A percentile compares a stretch with the other conserved stretches of the same genome.
These are phyloP conservation scores for Medakamo hakoo DNA, from an alignment of 139 green algal genomes.

Conservation along the genomic window DNA sequence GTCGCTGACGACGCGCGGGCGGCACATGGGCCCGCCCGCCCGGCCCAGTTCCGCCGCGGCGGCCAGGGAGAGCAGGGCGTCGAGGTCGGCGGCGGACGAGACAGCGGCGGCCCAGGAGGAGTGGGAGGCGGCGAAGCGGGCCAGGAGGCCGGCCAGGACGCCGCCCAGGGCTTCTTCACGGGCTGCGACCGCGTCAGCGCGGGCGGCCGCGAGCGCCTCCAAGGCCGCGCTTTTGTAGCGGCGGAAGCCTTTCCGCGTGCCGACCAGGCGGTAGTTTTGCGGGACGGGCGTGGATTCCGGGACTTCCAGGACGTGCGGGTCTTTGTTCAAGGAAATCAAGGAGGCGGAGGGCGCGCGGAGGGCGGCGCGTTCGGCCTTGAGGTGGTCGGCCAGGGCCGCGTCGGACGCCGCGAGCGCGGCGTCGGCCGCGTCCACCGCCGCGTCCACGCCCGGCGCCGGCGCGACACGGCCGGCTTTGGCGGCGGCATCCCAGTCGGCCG, in stretches of 20 bases:
- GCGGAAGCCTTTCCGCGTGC: conserved; percentile 60
- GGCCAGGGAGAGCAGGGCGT: conserved; percentile 76
- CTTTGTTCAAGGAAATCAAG: conserved; percentile 57
- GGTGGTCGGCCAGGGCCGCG: conserved; percentile 31
- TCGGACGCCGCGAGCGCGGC: conserved; percentile 26
- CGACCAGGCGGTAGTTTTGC: conserved; percentile 27
- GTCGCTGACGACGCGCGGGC: conserved; percentile 27
- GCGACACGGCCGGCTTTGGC: conserved; percentile 48
- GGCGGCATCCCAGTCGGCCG: conserved; percentile 70
- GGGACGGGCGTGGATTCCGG: conserved; percentile 36
- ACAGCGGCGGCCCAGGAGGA: conserved; percentile 54
- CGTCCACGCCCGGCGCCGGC: conserved; percentile 50
- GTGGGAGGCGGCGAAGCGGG: conserved; percentile 33
- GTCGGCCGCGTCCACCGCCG: conserved; percentile 48
- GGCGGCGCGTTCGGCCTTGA: conserved; percentile 23
- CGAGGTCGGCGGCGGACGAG: conserved; percentile 54
- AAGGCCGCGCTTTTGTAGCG: conserved; percentile 37
- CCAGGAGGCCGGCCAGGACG: conserved; percentile 29
- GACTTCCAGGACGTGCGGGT: conserved; percentile 78
- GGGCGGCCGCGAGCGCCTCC: conserved; percentile 32
- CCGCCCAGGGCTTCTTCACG: background rate
- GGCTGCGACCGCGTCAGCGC: conserved; percentile 8
- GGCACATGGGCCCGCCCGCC: conserved; percentile 31
- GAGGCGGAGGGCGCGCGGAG: background rate
- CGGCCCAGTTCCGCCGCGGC: conserved; percentile 20